Conservation (phyloP, 352 stramenopile species). For the Bremia lactucae region DNA sequence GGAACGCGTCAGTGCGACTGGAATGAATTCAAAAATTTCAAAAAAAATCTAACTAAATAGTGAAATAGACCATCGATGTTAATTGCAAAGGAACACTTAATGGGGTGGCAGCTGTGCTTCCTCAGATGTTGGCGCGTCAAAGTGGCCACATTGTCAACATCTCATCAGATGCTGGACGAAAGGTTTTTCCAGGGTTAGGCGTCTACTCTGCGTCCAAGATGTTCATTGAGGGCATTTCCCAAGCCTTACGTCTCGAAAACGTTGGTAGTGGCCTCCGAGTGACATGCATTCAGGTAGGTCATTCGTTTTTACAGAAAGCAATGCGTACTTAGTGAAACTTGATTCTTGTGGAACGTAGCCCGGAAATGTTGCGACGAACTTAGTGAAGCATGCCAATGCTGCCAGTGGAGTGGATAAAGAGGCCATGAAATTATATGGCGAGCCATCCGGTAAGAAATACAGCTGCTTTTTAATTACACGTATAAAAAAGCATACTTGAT, state of each 20-base stretch:
- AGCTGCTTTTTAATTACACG: slow-evolving; percentile 4
- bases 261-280: slow-evolving; percentile 78
- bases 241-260: slow-evolving; percentile 80
- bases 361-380: slow-evolving; percentile 86
- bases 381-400: slow-evolving; percentile 76
- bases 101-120: slow-evolving; percentile 65
- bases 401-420: slow-evolving; percentile 62
- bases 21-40: not conserved
- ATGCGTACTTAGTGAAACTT: no score
- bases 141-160: slow-evolving; percentile 81
- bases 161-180: slow-evolving; percentile 74
- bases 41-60: slow-evolving; percentile 1
- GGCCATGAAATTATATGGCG: slow-evolving; percentile 63
- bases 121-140: slow-evolving; percentile 66
- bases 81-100: slow-evolving; percentile 90
- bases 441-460: slow-evolving; percentile 26
- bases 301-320: not conserved
- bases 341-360: slow-evolving; percentile 29
- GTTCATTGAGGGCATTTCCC: slow-evolving; percentile 86
- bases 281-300: slow-evolving; percentile 65
- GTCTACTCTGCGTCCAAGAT: slow-evolving; percentile 88
- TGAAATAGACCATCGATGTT: slow-evolving; percentile 77
- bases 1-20: slow-evolving; percentile 34
- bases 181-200: slow-evolving; percentile 73
- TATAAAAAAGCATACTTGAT: slow-evolving; percentile 4